phyloP scores from a whole-genome alignment of 257 asterid genomes.

The Paulownia fortunei region DNA sequence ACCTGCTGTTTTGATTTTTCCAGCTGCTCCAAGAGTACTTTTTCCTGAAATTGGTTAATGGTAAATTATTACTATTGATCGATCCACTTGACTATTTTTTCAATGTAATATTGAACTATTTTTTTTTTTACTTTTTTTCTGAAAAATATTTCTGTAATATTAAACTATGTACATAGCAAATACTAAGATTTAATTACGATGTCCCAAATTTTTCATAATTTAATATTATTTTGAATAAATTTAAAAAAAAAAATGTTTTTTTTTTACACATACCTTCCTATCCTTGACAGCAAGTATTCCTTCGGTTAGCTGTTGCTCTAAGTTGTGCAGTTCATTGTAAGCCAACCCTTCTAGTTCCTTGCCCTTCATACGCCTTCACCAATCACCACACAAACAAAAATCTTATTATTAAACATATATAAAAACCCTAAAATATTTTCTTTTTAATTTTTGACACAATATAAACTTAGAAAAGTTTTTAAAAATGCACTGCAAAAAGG shows the following conservation, averaged over 20 bases:
- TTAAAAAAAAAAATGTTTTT: neutral
- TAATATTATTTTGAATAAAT: too few relatives aligned
- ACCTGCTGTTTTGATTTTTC: conserved; percentile 71
- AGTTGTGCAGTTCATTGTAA: conserved; percentile 50
- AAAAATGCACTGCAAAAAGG: too few relatives aligned
- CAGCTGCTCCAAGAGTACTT: conserved; percentile 55
- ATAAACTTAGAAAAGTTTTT: too few relatives aligned
- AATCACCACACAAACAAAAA: conserved; percentile 17
- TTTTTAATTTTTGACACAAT: neutral
- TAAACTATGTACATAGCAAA: too few relatives aligned
- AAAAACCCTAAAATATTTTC: neutral
- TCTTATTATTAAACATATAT: neutral
- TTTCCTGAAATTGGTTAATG: conserved; percentile 54
- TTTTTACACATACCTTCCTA: conserved; percentile 47
- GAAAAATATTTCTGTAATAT: too few relatives aligned
- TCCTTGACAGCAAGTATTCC: conserved; percentile 66
- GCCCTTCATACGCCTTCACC: conserved; percentile 65
- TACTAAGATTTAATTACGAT: too few relatives aligned
- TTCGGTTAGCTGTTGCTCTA: conserved; percentile 66
- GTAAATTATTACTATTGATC: neutral
- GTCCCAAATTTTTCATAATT: neutral
- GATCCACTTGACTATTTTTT: neutral
- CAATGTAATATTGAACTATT: too few relatives aligned
- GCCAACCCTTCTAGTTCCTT: conserved; percentile 65
- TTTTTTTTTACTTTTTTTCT: too few relatives aligned